Base-by-base conservation (phyloP, 2,329 filamentous ascomycete genomes). In the Colletotrichum gigasporum region DNA sequence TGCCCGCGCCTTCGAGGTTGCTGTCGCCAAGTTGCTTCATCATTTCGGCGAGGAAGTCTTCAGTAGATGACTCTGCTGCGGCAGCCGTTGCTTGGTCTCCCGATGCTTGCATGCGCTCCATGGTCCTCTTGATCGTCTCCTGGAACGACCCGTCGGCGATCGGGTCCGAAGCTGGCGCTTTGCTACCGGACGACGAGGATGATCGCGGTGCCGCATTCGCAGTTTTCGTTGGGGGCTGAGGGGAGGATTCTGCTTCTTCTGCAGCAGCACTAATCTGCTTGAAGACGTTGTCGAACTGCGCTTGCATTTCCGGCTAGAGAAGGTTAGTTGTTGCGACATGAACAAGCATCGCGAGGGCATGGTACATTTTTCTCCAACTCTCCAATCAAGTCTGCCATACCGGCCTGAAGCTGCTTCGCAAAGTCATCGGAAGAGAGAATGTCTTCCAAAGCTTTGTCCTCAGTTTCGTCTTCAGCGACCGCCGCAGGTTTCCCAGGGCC, bases 71-170 rank as follows among this genome's bases (percentile, higher is more conserved):
- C 1, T 88, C 90, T 2, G 90, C 85, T 1, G 90, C 87, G 0
- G 93, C 93, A 0, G 92, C 91, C 0, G 92, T 94, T 4, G 94
- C 94, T 69, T 94, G 90, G 39, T 95, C 90, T 2, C 92, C 94
- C 0, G 94, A 97, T 32, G 88, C 87, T 72, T 96, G 92, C 93
- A 99, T 97, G 50, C 96, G 91, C 78, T 96, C 93, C 91, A 99
- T 97, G 0, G 96, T 98, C 71, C 89, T 89, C 65, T 91, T 90
- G 71, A 99, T 98, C 0, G 93, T 97, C 64, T 97, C 94, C 74
- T 96, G 93, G 77, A 99, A 99, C 1, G 85, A 88, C 47, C 90
- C 88, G 39, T 92, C 90, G 37, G 81, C 79, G 24, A 78, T 74
- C 22, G 76, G 69, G 20, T 76, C 73, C 11, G 75, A 71, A 5